Conservation (phyloP, 2,329 filamentous ascomycete species). For the Colletotrichum costaricense region DNA sequence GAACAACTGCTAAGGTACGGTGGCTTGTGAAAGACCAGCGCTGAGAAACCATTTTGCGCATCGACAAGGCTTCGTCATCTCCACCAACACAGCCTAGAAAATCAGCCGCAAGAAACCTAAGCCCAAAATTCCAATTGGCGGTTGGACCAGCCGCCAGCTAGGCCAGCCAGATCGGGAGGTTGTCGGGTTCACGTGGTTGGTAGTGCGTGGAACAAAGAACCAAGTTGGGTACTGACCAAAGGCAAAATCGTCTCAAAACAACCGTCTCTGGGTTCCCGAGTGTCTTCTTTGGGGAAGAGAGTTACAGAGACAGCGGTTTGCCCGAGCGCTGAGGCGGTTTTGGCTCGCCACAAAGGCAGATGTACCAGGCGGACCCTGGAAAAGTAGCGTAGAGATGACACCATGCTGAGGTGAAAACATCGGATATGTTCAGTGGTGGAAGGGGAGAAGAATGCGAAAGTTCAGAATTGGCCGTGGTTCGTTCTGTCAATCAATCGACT, state of each 20-base stretch:
- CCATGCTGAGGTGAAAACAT: slow-evolving; percentile 13
- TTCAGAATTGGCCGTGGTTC: slow-evolving; percentile 6
- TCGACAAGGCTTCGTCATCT: slow-evolving; percentile 5
- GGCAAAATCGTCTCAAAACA: neutral
- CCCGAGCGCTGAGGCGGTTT: neutral
- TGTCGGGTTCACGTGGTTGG: slow-evolving; percentile 13
- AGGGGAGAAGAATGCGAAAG: neutral
- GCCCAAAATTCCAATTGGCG: neutral
- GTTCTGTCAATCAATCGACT: slow-evolving; percentile 12
- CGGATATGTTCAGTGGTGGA: slow-evolving; percentile 10
- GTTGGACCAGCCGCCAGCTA: neutral
- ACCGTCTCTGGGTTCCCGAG: neutral
- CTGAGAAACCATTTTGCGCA: slow-evolving; percentile 3
- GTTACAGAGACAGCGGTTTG: slow-evolving; percentile 16
- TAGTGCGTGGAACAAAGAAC: neutral
- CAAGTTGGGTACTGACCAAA: neutral
- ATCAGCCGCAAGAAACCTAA: neutral
- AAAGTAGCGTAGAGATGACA: slow-evolving; percentile 24
- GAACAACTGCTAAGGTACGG: neutral
- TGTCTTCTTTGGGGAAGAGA: neutral
- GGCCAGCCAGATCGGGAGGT: neutral
- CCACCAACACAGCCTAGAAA: slow-evolving; percentile 1
- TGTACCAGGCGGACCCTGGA: slow-evolving; percentile 4
- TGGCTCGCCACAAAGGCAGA: slow-evolving; percentile 21
- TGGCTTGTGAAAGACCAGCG: slow-evolving; percentile 1